These are phyloP conservation scores for Vitis hybrid DNA, from an alignment of 177 flowering plant species.

Conservation along the genomic window DNA sequence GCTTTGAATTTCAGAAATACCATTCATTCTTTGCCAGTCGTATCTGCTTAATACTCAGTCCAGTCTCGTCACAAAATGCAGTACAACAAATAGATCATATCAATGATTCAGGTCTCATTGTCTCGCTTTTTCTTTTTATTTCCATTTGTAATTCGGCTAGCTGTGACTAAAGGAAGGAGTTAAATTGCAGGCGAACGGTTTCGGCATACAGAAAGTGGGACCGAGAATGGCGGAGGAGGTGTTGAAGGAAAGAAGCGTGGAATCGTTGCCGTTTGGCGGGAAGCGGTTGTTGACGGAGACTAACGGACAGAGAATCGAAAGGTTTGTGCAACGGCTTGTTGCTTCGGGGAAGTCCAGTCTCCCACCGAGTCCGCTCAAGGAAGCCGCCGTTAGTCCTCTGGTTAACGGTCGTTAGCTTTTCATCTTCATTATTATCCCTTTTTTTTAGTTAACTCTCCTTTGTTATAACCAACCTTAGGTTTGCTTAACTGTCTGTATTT, in stretches of 20 bases:
- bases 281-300: slow-evolving; percentile 61
- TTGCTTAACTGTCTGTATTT: slow-evolving; percentile 7
- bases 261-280: slow-evolving; percentile 66
- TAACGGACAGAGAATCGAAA: slow-evolving; percentile 58
- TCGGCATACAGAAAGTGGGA: slow-evolving; percentile 16
- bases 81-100: no score
- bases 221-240: slow-evolving; percentile 30
- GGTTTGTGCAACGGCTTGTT: slow-evolving; percentile 77
- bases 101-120: no score
- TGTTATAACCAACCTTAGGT: slow-evolving; percentile 15
- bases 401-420: slow-evolving; percentile 50
- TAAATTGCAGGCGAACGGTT: slow-evolving; percentile 36
- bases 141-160: slow-evolving; percentile 21
- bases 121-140: background rate
- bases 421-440: background rate
- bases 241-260: slow-evolving; percentile 47
- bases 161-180: slow-evolving; percentile 25
- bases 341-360: slow-evolving; percentile 61
- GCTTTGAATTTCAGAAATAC: background rate
- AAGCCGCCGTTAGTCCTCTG: slow-evolving; percentile 54
- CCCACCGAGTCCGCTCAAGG: slow-evolving; percentile 83
- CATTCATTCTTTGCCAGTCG: no score
- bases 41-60: no score
- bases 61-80: no score
- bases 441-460: slow-evolving; percentile 10